Evolutionary conservation across 1,284 basidiomycete species (phyloP).

Genomic region (Rhodotorula sp.): DNA sequence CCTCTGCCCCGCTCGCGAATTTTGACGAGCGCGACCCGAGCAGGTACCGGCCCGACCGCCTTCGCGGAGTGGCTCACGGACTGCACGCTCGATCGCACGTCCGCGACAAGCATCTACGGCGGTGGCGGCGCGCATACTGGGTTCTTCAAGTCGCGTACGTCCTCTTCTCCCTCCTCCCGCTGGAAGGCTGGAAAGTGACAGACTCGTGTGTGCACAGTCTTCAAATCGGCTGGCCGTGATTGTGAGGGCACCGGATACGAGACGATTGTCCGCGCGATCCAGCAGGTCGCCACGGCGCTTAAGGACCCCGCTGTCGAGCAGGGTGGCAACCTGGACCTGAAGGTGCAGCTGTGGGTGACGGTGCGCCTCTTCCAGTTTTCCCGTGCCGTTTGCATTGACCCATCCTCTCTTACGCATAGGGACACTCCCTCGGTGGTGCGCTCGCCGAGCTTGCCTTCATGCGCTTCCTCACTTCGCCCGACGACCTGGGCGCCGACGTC

Average conservation of each 20-base stretch:
- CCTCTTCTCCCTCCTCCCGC: no score
- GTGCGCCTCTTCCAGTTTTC: not conserved
- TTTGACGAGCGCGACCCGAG: no score
- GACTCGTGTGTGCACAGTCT: no score
- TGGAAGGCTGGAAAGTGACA: no score
- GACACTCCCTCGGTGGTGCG: conserved; percentile 35
- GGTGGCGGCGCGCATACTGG: not conserved
- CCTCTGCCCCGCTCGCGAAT: not conserved
- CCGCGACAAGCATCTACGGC: not conserved
- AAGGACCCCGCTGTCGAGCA: no score
- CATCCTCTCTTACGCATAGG: conserved; percentile 1
- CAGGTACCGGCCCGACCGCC: not conserved
- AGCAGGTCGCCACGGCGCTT: conserved; percentile 9
- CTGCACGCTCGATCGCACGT: not conserved
- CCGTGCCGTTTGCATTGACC: no score
- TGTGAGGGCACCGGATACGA: not conserved
- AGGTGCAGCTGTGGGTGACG: conserved; percentile 32
- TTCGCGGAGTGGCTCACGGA: not conserved
- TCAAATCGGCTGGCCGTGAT: no score
- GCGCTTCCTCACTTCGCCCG: conserved; percentile 22
- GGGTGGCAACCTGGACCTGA: not conserved
- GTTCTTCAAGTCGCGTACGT: not conserved
- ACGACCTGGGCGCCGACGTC: conserved; percentile 29
- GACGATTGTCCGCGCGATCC: conserved; percentile 14
- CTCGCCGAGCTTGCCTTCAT: conserved; percentile 27